Evolutionary conservation across 805 yeast species (phyloP).

Genomic region (Kuraishia molischiana): DNA sequence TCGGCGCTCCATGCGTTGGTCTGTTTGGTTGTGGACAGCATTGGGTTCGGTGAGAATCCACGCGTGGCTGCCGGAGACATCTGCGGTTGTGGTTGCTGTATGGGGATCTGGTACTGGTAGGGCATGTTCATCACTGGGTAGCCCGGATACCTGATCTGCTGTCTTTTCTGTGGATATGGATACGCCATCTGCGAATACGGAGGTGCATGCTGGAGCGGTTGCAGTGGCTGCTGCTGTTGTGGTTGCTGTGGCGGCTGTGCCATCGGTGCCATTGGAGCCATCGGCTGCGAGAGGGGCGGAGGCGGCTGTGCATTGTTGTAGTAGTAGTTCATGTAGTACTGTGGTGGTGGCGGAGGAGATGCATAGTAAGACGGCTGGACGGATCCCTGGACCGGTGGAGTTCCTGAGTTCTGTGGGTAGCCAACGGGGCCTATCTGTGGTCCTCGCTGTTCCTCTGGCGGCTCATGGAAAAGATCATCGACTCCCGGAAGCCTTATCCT

Average conservation of each 20-base stretch:
- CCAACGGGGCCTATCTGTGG: background rate
- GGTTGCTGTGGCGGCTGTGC: conserved; percentile 1
- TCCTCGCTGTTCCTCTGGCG: background rate
- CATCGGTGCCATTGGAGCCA: background rate
- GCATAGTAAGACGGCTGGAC: too few relatives aligned
- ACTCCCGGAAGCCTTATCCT: conserved; percentile 2
- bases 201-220: conserved; percentile 1
- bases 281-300: too few relatives aligned
- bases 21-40: conserved; percentile 9
- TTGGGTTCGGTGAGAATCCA: background rate
- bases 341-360: too few relatives aligned
- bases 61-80: background rate
- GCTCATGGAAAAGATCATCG: background rate
- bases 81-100: background rate
- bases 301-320: too few relatives aligned
- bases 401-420: too few relatives aligned
- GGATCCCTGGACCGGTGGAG: too few relatives aligned
- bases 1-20: conserved; percentile 64
- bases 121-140: background rate
- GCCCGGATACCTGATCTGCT: too few relatives aligned
- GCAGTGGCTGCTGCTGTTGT: background rate
- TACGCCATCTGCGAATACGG: conserved; percentile 1
- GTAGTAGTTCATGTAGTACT: too few relatives aligned
- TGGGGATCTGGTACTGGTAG: background rate
- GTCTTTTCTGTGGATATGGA: too few relatives aligned